Evolutionary conservation across 257 asterid species (phyloP).

Genomic region (Hygrophila difformis): DNA sequence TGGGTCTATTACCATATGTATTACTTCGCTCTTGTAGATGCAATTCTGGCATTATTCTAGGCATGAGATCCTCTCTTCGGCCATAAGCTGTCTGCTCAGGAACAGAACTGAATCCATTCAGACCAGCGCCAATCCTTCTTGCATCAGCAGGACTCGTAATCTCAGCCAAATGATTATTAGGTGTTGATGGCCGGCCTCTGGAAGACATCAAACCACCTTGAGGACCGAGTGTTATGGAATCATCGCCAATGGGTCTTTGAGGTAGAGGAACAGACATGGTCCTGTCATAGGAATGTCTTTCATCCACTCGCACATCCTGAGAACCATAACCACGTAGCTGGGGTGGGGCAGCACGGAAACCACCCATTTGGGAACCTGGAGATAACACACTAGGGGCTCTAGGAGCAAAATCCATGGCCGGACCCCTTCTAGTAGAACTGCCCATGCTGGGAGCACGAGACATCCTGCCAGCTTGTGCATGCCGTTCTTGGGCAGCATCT

Average conservation of each 20-base stretch:
- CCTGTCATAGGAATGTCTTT: constrained; percentile 54
- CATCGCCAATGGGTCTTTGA: constrained; percentile 67
- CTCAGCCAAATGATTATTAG: constrained; percentile 30
- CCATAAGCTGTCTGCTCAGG: constrained; percentile 46
- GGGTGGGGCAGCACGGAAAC: constrained; percentile 40
- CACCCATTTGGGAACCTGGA: constrained; percentile 50
- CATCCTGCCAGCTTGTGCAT: constrained; percentile 59
- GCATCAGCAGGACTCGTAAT: constrained; percentile 37
- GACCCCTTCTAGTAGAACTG: constrained; percentile 51
- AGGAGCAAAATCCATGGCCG: constrained; percentile 59
- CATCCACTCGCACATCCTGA: constrained; percentile 60
- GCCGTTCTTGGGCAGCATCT: constrained; percentile 96
- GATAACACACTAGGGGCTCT: constrained; percentile 54
- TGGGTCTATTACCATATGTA: constrained; percentile 26
- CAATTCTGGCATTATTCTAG: constrained; percentile 40
- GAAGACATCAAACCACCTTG: constrained; percentile 22
- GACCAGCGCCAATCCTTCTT: constrained; percentile 46
- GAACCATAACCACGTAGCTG: constrained; percentile 62
- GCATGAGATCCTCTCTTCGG: constrained; percentile 58
- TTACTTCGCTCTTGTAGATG: constrained; percentile 27
- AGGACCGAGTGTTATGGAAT: constrained; percentile 80
- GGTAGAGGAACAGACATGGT: constrained; percentile 41
- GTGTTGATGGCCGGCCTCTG: constrained; percentile 49
- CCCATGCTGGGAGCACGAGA: constrained; percentile 67
- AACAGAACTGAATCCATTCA: constrained; percentile 42